These are phyloP conservation scores for Thraustochytrium aureum DNA, from an alignment of 352 stramenopile species.

Conservation along the genomic window DNA sequence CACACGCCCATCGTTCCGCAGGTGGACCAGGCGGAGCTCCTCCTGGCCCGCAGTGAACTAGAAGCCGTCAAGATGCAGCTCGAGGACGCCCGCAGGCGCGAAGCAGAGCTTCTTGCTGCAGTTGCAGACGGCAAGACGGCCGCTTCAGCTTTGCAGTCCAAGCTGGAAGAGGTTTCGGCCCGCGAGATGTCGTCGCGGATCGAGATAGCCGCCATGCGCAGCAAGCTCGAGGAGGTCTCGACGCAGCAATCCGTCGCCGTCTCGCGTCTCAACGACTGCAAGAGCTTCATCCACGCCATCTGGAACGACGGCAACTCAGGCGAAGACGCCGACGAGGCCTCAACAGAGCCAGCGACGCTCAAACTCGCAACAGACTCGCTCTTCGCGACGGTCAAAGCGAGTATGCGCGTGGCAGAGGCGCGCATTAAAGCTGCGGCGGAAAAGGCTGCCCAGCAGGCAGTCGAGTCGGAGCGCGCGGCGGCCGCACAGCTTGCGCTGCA, in stretches of 20 bases:
- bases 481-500: too few relatives aligned
- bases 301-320: not conserved
- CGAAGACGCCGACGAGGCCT: not conserved
- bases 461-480: not conserved
- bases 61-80: too few relatives aligned
- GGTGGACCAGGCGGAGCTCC: too few relatives aligned
- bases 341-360: not conserved
- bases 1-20: not conserved
- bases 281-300: conserved; percentile 28
- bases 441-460: not conserved
- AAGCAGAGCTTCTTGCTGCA: too few relatives aligned
- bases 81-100: too few relatives aligned
- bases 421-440: not conserved
- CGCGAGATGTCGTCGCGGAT: too few relatives aligned
- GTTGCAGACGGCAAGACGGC: too few relatives aligned
- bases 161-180: too few relatives aligned
- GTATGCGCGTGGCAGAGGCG: not conserved
- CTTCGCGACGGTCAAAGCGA: not conserved
- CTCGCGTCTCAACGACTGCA: not conserved
- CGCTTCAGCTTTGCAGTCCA: too few relatives aligned
- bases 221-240: not conserved
- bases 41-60: too few relatives aligned
- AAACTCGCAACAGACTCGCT: conserved; percentile 11
- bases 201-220: too few relatives aligned
- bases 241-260: not conserved